Base-by-base conservation (phyloP, 2,329 filamentous ascomycete genomes). In the Fusarium sambucinum region DNA sequence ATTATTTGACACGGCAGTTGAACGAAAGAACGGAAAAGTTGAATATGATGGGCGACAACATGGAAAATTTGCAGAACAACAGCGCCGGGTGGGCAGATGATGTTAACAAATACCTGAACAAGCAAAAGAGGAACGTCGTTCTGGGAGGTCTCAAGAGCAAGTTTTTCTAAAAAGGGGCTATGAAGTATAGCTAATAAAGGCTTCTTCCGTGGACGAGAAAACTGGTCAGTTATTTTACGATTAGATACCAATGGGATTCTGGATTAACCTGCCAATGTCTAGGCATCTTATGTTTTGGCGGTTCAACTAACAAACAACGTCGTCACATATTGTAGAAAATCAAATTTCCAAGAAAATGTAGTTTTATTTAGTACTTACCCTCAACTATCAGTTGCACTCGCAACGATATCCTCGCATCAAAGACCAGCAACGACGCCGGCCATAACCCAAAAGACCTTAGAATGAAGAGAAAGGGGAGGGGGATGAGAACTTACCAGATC, bases 1-100 rank as follows among this genome's bases (percentile, higher is more conserved):
- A 93, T 42, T 98, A 96, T 76, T 89, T 98, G 79, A 90, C 92
- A 12, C 86, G 94, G 35, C 93, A 97, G 77, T 80, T 99, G 45
- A 94, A 96, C 72, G 94, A 98, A 80, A 83, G 96, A 51, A 97
- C 96, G 1, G 93, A 98, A 80, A 93, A 90, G 75, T 82, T 99
- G 59, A 91, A 90, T 44, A 82, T 96, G 7, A 90, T 95, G 79
- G 91, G 90, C 4, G 95, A 98, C 74, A 90, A 84, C 47, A 94
- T 98, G 89, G 91, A 97, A 66, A 89, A 87, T 66, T 80, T 97
- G 63, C 90, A 95, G 74, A 87, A 93, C 73, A 90, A 90, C 71
- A 97, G 92, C 76, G 88, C 89, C 56, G 91, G 89, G 19, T 98
- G 93, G 89, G 91, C 93, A 16, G 89, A 94, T 32, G 94, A 97